phyloP scores from a whole-genome alignment of 495 filamentous ascomycete species.

The Podospora tetraspora region DNA sequence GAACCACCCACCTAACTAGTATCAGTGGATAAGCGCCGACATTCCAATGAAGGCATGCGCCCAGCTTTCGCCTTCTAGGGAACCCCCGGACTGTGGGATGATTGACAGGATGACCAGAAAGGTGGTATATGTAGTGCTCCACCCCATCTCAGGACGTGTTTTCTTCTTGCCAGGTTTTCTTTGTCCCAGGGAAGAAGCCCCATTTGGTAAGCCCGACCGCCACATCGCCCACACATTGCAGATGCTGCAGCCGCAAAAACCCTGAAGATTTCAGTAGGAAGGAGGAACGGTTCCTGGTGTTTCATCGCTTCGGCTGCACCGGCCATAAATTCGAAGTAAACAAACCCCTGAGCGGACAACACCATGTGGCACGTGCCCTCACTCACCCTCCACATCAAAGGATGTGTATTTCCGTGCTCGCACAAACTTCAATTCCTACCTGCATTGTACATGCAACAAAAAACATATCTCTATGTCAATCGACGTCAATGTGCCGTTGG shows the following conservation, averaged over 20 bases:
- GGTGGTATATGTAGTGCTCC: neutral
- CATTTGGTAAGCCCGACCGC: neutral
- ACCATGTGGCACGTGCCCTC: neutral
- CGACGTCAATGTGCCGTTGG: too few relatives aligned
- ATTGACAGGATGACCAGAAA: neutral
- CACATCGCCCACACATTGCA: neutral
- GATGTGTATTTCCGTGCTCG: neutral
- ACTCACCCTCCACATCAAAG: neutral
- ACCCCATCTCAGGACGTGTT: neutral
- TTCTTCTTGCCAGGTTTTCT: neutral
- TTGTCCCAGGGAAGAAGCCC: neutral
- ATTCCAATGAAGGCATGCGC: neutral
- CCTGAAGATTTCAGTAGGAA: neutral
- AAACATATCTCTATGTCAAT: neutral
- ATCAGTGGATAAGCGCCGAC: neutral
- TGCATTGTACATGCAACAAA: neutral
- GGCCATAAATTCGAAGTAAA: neutral
- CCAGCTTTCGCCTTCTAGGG: neutral
- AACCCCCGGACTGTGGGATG: neutral
- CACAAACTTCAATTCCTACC: neutral
- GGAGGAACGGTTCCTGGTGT: neutral
- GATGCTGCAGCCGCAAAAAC: neutral
- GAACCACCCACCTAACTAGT: neutral
- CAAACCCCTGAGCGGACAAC: neutral
- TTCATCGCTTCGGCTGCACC: neutral